These are phyloP conservation scores for Aspergillus wentii DNA, from an alignment of 495 filamentous ascomycete genomes.

Conservation along the genomic window DNA sequence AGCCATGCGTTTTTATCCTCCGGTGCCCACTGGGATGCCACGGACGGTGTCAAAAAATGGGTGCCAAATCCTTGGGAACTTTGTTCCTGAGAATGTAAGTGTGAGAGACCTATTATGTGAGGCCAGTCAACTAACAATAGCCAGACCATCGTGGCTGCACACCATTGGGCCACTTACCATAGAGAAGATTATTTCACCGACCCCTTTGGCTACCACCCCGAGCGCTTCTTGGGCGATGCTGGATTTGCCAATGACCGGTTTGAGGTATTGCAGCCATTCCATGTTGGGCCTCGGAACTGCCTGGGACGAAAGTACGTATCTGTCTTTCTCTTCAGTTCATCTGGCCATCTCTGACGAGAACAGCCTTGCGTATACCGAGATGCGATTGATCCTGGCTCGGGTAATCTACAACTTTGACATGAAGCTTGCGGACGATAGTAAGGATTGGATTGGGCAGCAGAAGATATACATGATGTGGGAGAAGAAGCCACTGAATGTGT, in stretches of 20 bases:
- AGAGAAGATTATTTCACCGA: constrained; percentile 38
- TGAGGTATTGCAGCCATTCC: constrained; percentile 51
- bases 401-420: constrained; percentile 44
- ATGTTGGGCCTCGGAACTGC: constrained; percentile 54
- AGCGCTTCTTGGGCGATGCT: constrained; percentile 39
- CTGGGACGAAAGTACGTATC: constrained; percentile 51
- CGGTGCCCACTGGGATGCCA: constrained; percentile 42
- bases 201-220: constrained; percentile 44
- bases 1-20: constrained; percentile 54
- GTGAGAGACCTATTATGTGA: neutral
- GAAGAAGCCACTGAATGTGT: constrained; percentile 32
- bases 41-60: constrained; percentile 42
- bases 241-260: constrained; percentile 36
- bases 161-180: constrained; percentile 45
- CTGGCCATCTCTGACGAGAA: neutral
- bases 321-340: neutral
- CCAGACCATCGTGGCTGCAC: constrained; percentile 45
- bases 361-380: constrained; percentile 39
- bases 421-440: constrained; percentile 12
- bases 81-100: constrained; percentile 30
- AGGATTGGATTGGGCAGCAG: constrained; percentile 32
- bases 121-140: constrained; percentile 3
- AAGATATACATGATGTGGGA: constrained; percentile 37
- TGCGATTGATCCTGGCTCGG: constrained; percentile 32
- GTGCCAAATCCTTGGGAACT: constrained; percentile 39